These are phyloP conservation scores for Saccharomycopsis synnaedendra DNA, from an alignment of 805 yeast genomes.

Conservation along the genomic window DNA sequence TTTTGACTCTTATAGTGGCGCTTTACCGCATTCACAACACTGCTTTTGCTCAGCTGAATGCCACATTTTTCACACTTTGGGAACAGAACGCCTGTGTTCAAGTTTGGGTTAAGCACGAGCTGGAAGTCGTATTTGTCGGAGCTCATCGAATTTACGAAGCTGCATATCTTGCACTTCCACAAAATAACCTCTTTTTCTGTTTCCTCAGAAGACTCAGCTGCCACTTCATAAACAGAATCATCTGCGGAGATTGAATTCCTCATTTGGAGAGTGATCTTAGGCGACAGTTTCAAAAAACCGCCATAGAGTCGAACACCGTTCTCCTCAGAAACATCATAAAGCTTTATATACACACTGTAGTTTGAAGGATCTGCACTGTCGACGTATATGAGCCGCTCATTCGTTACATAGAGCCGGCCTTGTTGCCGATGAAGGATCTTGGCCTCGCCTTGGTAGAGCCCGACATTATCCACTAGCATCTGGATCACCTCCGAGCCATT, in stretches of 20 bases:
- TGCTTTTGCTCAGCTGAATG: conserved; percentile 30
- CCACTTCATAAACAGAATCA: neutral
- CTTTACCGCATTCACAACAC: conserved; percentile 25
- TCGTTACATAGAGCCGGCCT: conserved; percentile 74
- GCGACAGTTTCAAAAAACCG: conserved; percentile 66
- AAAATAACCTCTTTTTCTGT: conserved; percentile 18
- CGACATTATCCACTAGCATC: conserved; percentile 26
- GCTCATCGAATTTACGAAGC: conserved; percentile 43
- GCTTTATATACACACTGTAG: conserved; percentile 36
- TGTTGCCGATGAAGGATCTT: conserved; percentile 54
- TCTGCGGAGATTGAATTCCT: conserved; percentile 13
- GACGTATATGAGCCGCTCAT: conserved; percentile 60
- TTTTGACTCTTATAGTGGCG: conserved; percentile 1
- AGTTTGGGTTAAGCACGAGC: conserved; percentile 4
- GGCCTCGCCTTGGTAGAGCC: conserved; percentile 67
- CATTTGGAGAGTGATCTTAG: conserved; percentile 49
- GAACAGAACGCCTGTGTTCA: conserved; percentile 17
- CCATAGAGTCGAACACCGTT: conserved; percentile 28
- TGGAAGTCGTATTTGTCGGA: conserved; percentile 21
- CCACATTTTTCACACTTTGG: conserved; percentile 58
- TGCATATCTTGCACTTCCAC: conserved; percentile 91
- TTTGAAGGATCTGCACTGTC: conserved; percentile 34
- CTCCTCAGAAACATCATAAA: conserved; percentile 27
- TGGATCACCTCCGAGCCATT: conserved; percentile 7
- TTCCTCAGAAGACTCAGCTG: neutral